Base-by-base conservation (phyloP, 192 early-diverging fungal genomes). In the Coemansia sp. region DNA sequence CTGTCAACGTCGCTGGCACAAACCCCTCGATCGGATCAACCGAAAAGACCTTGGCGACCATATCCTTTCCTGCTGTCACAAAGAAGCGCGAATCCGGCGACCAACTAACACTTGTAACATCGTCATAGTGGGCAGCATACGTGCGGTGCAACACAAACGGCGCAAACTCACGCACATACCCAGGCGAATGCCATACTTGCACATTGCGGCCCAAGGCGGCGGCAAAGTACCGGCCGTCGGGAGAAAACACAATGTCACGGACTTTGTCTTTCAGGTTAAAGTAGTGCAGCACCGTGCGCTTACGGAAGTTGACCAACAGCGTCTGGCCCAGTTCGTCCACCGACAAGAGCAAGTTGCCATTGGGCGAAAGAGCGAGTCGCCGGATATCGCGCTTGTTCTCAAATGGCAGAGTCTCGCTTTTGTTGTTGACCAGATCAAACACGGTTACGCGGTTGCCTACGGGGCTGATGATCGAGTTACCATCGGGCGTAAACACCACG, bases 391-490 rank as follows among this genome's bases (percentile, higher is more conserved):
- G 94, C 50, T 89, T 85, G 82, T 91, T 97, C 71, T 98, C 95
- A 59, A 94, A 93, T 7, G 94, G 93, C 54, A 99, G 86, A 22
- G 98, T 99, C 37, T 85, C 81, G 1, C 94, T 88, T 63, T 90
- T 91, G 79, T 96, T 97, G 74, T 92, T 91, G 64, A 93, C 89
- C 50, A 99, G 89, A 80, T 99, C 96, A 75, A 97, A 99, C 21
- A 97, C 86, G 0, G 94, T 91, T 0, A 98, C 88, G 51, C 94
- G 83, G 84, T 99, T 99, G 51, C 98, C 98, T 7, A 99, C 98
- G 0, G 96, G 94, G 76, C 92, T 95, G 27, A 97, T 64, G 47
- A 99, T 73, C 12, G 89, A 90, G 79, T 98, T 94, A 21, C 94
- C 94, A 69, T 96, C 95, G 22, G 95, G 91, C 27, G 94, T 94